A percentile compares a stretch with the other conserved stretches of the same genome.
Evolutionary conservation across 129 eudicot genomes (phyloP).

Genomic region (Glebionis coronaria): DNA sequence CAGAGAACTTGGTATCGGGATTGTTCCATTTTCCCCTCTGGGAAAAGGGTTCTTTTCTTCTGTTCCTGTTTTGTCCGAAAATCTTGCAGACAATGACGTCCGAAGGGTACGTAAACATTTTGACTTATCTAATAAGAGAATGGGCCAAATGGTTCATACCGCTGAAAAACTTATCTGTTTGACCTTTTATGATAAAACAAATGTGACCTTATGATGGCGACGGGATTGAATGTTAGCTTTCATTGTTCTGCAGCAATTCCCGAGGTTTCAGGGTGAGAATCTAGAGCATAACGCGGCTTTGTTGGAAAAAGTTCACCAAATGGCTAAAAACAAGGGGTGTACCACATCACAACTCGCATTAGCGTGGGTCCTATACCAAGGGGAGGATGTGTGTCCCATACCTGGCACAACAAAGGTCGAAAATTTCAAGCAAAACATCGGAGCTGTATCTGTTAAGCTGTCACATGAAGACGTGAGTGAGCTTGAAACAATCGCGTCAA

Average conservation of each 20-base stretch:
- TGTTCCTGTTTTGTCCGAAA: constrained; percentile 33
- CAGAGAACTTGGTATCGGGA: constrained; percentile 62
- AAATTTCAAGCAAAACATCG: too few species aligned
- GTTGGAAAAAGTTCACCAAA: too few species aligned
- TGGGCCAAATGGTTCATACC: not conserved
- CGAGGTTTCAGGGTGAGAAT: constrained; percentile 46
- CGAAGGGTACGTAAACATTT: constrained; percentile 39
- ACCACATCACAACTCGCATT: too few species aligned
- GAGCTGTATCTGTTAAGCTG: too few species aligned
- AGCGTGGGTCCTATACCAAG: too few species aligned
- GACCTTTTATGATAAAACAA: not conserved
- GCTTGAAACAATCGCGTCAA: too few species aligned
- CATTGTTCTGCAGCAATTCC: constrained; percentile 26
- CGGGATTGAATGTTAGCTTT: not conserved
- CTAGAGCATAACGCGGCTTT: constrained; percentile 13
- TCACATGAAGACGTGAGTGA: too few species aligned
- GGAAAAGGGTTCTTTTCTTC: constrained; percentile 43
- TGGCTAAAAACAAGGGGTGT: too few species aligned
- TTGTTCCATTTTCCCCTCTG: constrained; percentile 53
- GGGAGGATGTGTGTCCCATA: too few species aligned
- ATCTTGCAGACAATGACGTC: constrained; percentile 31
- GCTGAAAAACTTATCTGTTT: not conserved
- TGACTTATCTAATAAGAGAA: not conserved
- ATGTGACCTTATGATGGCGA: not conserved
- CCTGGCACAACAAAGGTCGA: too few species aligned